phyloP scores from a whole-genome alignment of 2,329 filamentous ascomycete genomes.

The Lasiodiplodia hormozganensis region DNA sequence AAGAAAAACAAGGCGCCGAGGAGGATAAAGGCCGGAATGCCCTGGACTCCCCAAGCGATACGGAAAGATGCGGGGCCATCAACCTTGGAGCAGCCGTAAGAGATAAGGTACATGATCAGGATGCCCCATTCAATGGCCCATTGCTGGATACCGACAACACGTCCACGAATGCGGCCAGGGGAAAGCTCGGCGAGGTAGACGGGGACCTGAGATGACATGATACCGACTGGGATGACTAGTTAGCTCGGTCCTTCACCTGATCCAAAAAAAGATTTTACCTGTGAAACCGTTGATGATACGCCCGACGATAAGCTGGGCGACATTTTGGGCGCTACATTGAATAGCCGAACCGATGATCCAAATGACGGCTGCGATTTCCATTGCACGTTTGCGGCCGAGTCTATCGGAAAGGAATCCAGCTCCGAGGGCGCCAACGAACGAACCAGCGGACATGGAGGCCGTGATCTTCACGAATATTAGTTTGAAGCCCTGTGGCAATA shows the following conservation, averaged over 20 bases:
- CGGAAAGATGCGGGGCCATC: conserved; percentile 51
- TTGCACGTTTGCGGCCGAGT: conserved; percentile 50
- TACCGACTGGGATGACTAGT: conserved; percentile 41
- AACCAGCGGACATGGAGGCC: conserved; percentile 58
- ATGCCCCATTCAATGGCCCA: conserved; percentile 52
- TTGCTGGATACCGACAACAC: conserved; percentile 54
- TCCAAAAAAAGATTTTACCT: conserved; percentile 1
- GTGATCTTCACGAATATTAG: conserved; percentile 44
- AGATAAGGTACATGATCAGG: conserved; percentile 61
- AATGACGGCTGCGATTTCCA: conserved; percentile 44
- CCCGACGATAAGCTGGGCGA: conserved; percentile 52
- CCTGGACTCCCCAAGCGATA: conserved; percentile 53
- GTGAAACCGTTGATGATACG: conserved; percentile 55
- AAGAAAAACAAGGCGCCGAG: conserved; percentile 51
- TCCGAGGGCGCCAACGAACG: conserved; percentile 55
- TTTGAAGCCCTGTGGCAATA: background rate
- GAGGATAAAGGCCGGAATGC: conserved; percentile 49
- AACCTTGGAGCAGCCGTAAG: conserved; percentile 66
- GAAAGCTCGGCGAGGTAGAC: conserved; percentile 55
- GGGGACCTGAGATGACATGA: conserved; percentile 53
- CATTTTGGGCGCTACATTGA: conserved; percentile 27
- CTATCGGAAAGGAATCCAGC: conserved; percentile 60
- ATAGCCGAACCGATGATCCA: conserved; percentile 44
- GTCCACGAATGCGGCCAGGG: conserved; percentile 51
- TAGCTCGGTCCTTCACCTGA: background rate